phyloP scores from a whole-genome alignment of 345 rosid genomes.

The Moricandia moricandioides region DNA sequence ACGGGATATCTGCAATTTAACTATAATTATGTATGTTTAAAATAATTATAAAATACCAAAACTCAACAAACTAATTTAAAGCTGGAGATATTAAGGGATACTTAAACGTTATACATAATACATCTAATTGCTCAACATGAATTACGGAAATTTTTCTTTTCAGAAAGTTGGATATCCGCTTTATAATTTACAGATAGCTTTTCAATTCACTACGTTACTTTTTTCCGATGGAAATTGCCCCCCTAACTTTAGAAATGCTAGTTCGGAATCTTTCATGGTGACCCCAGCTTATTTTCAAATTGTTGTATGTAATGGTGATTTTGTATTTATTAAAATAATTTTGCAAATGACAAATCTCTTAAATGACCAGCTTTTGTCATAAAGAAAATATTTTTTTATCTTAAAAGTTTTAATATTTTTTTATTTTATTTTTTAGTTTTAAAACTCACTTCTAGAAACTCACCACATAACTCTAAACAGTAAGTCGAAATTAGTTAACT shows the following conservation, averaged over 20 bases:
- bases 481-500: too few species aligned
- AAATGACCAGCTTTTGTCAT: too few species aligned
- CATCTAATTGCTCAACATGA: background rate
- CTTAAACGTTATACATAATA: background rate
- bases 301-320: background rate
- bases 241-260: background rate
- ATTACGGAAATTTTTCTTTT: background rate
- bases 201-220: background rate
- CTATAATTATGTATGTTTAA: background rate
- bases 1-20: background rate
- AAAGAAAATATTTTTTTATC: too few species aligned
- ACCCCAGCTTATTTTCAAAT: background rate
- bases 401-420: too few species aligned
- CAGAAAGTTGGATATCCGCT: background rate
- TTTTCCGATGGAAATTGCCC: background rate
- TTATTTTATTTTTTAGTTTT: too few species aligned
- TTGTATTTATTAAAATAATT: background rate
- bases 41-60: background rate
- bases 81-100: background rate
- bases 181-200: background rate
- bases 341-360: too few species aligned
- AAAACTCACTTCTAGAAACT: too few species aligned
- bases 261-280: conserved; percentile 2
- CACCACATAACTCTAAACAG: too few species aligned
- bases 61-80: background rate